Conservation (phyloP, 768 basidiomycete genomes). For the Termitomyces sp. region DNA sequence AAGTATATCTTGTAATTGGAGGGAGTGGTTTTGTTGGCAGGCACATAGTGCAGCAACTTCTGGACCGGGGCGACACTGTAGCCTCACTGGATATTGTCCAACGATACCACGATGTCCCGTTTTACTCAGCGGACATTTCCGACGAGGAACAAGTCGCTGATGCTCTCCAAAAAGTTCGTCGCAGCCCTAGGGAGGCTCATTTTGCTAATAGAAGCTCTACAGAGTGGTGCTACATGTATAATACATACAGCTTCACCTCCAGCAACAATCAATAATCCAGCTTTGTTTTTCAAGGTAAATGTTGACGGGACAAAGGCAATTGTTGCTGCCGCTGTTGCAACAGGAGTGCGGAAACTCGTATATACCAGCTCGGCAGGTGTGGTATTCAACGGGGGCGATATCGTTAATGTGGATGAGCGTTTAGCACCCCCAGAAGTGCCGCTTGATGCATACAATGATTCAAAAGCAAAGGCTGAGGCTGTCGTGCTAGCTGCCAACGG, state of each 20-base stretch:
- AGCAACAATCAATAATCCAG: conserved; percentile 56
- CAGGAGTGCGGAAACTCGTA: conserved; percentile 79
- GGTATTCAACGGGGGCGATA: conserved; percentile 76
- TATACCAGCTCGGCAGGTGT: conserved; percentile 94
- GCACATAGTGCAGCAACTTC: conserved; percentile 83
- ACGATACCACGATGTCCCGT: conserved; percentile 79
- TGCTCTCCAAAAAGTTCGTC: conserved; percentile 67
- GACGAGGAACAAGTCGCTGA: conserved; percentile 65
- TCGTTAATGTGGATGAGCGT: conserved; percentile 87
- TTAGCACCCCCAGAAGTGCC: conserved; percentile 65
- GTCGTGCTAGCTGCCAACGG: conserved; percentile 85
- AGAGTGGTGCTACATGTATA: conserved; percentile 85
- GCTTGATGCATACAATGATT: conserved; percentile 90
- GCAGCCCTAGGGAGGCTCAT: neutral
- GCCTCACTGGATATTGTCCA: conserved; percentile 91
- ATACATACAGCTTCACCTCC: conserved; percentile 93
- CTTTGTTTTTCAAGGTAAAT: conserved; percentile 88
- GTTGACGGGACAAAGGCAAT: conserved; percentile 86
- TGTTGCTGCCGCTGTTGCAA: conserved; percentile 72
- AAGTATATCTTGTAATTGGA: conserved; percentile 88
- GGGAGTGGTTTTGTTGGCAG: conserved; percentile 91
- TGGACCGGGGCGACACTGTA: conserved; percentile 75
- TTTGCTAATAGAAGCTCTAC: conserved; percentile 5
- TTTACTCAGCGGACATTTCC: conserved; percentile 88
- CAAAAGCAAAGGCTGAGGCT: conserved; percentile 86